A percentile compares a stretch with the other conserved stretches of the same genome.
phyloP scores from a whole-genome alignment of 257 asterid genomes.

The Pogostemon cablin region DNA sequence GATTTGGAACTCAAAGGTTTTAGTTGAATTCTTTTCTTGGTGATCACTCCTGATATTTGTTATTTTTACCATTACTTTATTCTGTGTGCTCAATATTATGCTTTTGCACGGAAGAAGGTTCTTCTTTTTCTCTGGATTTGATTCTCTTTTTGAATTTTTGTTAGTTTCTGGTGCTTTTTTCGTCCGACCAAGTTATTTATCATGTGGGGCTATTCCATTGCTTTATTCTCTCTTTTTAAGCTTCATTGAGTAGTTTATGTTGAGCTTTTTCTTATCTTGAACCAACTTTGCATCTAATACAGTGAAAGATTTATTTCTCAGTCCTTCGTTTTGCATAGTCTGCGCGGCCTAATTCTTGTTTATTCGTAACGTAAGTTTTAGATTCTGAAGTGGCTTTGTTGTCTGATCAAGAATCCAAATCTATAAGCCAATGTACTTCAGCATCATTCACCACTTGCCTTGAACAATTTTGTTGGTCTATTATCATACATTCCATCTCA shows the following conservation, averaged over 20 bases:
- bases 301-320: slow-evolving; percentile 21
- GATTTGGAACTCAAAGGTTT: slow-evolving; percentile 9
- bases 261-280: slow-evolving; percentile 26
- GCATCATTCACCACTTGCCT: background rate
- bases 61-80: slow-evolving; percentile 32
- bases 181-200: slow-evolving; percentile 28
- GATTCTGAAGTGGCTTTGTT: background rate
- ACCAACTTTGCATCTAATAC: slow-evolving; percentile 37
- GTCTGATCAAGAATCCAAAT: slow-evolving; percentile 20
- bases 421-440: background rate
- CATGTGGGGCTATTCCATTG: slow-evolving; percentile 27
- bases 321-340: background rate
- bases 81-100: slow-evolving; percentile 34
- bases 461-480: background rate
- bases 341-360: background rate
- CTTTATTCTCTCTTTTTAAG: slow-evolving; percentile 50
- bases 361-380: background rate
- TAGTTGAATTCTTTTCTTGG: slow-evolving; percentile 44
- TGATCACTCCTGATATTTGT: slow-evolving; percentile 38
- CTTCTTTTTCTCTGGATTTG: slow-evolving; percentile 43
- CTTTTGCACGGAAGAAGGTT: slow-evolving; percentile 61
- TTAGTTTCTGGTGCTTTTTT: slow-evolving; percentile 45
- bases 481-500: background rate
- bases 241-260: slow-evolving; percentile 34
- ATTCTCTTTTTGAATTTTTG: slow-evolving; percentile 45